Evolutionary conservation across 768 basidiomycete species (phyloP).

Genomic region (Sarcodon sp.): DNA sequence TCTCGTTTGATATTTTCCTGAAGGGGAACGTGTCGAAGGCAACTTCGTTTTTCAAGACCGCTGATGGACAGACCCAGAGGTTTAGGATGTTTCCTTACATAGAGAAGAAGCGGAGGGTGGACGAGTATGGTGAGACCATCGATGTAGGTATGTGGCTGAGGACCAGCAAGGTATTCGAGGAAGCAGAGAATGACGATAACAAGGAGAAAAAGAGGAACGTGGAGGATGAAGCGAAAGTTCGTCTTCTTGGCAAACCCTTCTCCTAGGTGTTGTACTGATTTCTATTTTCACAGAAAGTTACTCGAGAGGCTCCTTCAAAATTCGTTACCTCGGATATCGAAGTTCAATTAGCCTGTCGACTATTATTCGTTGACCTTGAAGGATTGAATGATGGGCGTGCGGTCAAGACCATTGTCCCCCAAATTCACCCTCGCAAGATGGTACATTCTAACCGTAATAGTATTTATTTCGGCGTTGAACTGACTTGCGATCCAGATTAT

Average conservation of each 20-base stretch:
- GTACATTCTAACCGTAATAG: conserved; percentile 26
- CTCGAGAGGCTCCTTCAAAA: conserved; percentile 84
- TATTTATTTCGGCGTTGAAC: neutral
- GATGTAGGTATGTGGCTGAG: conserved; percentile 95
- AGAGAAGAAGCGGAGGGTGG: conserved; percentile 84
- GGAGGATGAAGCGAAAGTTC: conserved; percentile 76
- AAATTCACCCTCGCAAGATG: conserved; percentile 94
- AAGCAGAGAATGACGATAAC: conserved; percentile 79
- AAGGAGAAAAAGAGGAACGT: conserved; percentile 57
- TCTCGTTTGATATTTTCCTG: conserved; percentile 94
- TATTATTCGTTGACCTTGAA: conserved; percentile 93
- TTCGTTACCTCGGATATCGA: conserved; percentile 67
- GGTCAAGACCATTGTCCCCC: conserved; percentile 91
- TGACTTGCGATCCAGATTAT: conserved; percentile 48
- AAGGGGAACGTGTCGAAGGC: conserved; percentile 90
- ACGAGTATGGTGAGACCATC: conserved; percentile 91
- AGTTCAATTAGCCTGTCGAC: conserved; percentile 72
- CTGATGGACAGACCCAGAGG: conserved; percentile 57
- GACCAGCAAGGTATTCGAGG: conserved; percentile 83
- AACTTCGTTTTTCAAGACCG: conserved; percentile 77
- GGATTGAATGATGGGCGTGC: conserved; percentile 95
- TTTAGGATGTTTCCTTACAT: conserved; percentile 98
- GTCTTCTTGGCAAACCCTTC: neutral
- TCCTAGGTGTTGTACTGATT: conserved; percentile 4
- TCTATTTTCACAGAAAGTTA: conserved; percentile 39